Percentiles rank a stretch among this genome's conserved stretches.
These are phyloP conservation scores for Saussurea involucrata DNA, from an alignment of 129 eudicot species.

Conservation along the genomic window DNA sequence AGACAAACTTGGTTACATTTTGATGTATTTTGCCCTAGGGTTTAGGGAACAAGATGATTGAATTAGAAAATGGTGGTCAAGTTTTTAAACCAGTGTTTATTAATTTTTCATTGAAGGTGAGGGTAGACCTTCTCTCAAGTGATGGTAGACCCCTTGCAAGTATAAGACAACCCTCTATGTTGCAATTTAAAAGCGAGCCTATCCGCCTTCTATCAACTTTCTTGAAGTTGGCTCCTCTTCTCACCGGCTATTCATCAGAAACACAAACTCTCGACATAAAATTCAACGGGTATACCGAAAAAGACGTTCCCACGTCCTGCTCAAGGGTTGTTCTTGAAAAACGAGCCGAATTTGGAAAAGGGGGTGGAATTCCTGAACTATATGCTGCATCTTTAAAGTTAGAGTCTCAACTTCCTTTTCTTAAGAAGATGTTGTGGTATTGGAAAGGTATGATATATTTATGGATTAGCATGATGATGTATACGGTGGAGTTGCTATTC, in stretches of 20 bases:
- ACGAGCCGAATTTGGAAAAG: slow-evolving; percentile 63
- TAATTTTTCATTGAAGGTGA: slow-evolving; percentile 47
- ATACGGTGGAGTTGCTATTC: slow-evolving; percentile 60
- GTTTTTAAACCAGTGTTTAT: neutral
- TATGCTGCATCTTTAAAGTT: slow-evolving; percentile 60
- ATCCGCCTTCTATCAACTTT: slow-evolving; percentile 66
- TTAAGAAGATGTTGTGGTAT: slow-evolving; percentile 68
- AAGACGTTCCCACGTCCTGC: slow-evolving; percentile 48
- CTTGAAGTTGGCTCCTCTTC: slow-evolving; percentile 62
- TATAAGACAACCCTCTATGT: slow-evolving; percentile 65
- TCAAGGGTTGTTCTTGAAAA: slow-evolving; percentile 67
- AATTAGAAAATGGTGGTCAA: neutral
- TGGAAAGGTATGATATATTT: slow-evolving; percentile 66
- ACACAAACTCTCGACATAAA: slow-evolving; percentile 60
- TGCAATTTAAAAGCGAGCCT: slow-evolving; percentile 66
- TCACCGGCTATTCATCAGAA: slow-evolving; percentile 78
- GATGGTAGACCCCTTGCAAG: slow-evolving; percentile 63
- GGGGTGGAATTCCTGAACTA: slow-evolving; percentile 86
- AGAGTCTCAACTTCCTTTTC: slow-evolving; percentile 75
- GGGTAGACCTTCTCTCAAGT: slow-evolving; percentile 62
- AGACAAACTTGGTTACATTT: neutral
- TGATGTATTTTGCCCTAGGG: neutral
- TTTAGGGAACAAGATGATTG: neutral
- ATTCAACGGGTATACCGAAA: slow-evolving; percentile 61
- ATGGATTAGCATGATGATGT: slow-evolving; percentile 59